phyloP scores from a whole-genome alignment of 2,329 filamentous ascomycete genomes.

The Calonectria hawksworthii region DNA sequence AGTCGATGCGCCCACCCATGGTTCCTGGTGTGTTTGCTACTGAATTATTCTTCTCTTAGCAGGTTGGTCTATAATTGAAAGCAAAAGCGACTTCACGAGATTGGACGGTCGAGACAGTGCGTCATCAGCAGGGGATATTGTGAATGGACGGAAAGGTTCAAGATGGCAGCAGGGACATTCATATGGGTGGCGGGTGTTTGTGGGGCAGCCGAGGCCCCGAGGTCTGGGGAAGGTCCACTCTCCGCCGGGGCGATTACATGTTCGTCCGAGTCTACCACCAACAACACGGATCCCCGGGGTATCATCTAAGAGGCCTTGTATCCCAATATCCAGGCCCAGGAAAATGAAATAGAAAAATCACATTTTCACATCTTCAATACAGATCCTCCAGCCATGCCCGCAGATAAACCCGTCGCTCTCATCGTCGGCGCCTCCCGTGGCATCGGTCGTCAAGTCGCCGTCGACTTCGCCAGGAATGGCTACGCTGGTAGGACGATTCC shows the following conservation, averaged over 20 bases:
- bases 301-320: background rate
- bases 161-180: constrained; percentile 3
- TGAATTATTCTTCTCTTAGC: background rate
- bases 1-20: constrained; percentile 75
- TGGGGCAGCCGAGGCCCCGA: constrained; percentile 42
- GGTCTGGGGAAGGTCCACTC: constrained; percentile 31
- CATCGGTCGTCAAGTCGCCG: constrained; percentile 84
- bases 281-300: background rate
- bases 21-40: background rate
- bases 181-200: constrained; percentile 25
- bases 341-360: background rate
- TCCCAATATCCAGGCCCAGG: background rate
- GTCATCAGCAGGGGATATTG: background rate
- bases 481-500: constrained; percentile 71
- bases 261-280: background rate
- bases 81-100: background rate
- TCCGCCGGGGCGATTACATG: background rate
- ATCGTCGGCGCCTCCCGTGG: constrained; percentile 83
- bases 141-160: background rate
- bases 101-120: background rate
- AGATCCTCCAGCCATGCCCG: constrained; percentile 29
- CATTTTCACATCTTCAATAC: background rate
- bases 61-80: background rate
- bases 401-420: constrained; percentile 71
- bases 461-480: constrained; percentile 79